Evolutionary conservation across 176 grass and related monocot genomes (phyloP), one percentile per base, ranked within the genome.

Genomic region (Saccharum spontaneum): DNA sequence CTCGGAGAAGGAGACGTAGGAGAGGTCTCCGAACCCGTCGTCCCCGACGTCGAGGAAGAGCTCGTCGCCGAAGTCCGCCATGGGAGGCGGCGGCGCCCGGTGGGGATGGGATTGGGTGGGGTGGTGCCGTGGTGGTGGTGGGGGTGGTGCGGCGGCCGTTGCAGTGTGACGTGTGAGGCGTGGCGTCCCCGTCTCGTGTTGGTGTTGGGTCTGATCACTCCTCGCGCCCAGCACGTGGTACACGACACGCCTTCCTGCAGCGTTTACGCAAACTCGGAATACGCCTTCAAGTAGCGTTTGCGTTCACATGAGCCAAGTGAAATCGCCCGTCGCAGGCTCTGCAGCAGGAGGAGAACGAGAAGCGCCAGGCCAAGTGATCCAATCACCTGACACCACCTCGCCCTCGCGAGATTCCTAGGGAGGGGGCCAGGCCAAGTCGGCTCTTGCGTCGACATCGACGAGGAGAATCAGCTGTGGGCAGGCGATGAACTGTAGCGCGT

Each of bases 31-130:
- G 43, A 88, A 36, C 11, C 33, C 85, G 36, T 80, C 40, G 30
- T 90, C 94, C 3, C 88, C 84, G 71, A 88, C 77, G 67, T 84
- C 87, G 80, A 96, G 91, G 89, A 93, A 88, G 76, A 85, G 69
- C 34, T 93, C 91, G 40, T 92, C 91, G 61, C 63, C 84, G 38
- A 90, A 23, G 67, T 78, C 86, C 50, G 87, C 91, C 94, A 96
- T 96, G 43, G 67, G 66, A 12, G 28, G 60, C 17, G 66, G 28
- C 46, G 57, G 63, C 30, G 54, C 67, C 77, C 39, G 8, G 68
- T 1, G 54, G 18, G 40, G 14, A n/a, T 50, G 82, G 70, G 67
- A 48, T 61, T 3, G 49, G 50, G 12, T 20, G 26, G 81, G 75
- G 57, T 13, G 73, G 62, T 38, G 50, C 50, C 50, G 50, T 54